A percentile compares a stretch with the other conserved stretches of the same genome.
Conservation (phyloP, 306 rosid genomes). For the Gleditsia sinensis region DNA sequence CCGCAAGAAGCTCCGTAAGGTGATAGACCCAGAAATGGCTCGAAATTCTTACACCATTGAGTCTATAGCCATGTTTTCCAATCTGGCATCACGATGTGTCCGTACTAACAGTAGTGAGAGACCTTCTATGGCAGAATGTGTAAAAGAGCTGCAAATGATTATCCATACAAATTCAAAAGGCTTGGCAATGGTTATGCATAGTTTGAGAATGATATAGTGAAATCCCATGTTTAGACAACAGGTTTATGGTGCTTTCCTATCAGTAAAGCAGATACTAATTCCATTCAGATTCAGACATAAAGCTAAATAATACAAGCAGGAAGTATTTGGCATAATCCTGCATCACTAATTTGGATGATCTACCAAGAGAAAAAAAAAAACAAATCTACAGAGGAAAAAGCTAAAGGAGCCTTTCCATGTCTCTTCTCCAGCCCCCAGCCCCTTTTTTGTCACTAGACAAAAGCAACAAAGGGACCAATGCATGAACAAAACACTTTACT, state of each 20-base stretch:
- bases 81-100: conserved; percentile 91
- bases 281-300: background rate
- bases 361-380: conserved; percentile 23
- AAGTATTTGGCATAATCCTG: conserved; percentile 33
- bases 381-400: conserved; percentile 26
- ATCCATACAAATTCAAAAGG: conserved; percentile 74
- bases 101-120: conserved; percentile 79
- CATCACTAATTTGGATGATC: conserved; percentile 29
- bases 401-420: conserved; percentile 26
- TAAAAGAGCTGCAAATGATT: conserved; percentile 74
- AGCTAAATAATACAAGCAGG: conserved; percentile 29
- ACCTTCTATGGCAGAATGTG: conserved; percentile 87
- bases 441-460: conserved; percentile 21
- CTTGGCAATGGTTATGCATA: conserved; percentile 63
- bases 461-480: conserved; percentile 30
- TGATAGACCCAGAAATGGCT: conserved; percentile 82
- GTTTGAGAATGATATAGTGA: conserved; percentile 59
- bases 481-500: conserved; percentile 30
- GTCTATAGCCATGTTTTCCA: conserved; percentile 82
- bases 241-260: background rate
- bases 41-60: conserved; percentile 81
- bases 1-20: conserved; percentile 75
- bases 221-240: conserved; percentile 27
- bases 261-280: background rate
- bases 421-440: conserved; percentile 23